Evolutionary conservation across 228 moss, liverwort and hornwort species (phyloP).

Genomic region (Sphagnum magellanicum): DNA sequence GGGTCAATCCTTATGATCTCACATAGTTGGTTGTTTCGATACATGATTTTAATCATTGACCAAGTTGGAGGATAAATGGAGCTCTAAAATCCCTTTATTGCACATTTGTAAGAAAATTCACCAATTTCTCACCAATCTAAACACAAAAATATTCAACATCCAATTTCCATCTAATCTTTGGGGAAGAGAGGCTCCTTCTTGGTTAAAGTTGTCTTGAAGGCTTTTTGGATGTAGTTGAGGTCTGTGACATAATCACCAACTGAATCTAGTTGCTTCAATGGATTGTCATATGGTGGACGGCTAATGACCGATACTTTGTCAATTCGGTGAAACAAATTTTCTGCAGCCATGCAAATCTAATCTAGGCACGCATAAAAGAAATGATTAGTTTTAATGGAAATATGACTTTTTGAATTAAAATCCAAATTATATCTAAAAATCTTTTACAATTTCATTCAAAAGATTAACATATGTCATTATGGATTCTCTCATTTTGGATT

Average conservation of each 20-base stretch:
- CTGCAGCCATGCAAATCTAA: conserved; percentile 69
- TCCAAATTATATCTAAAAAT: not conserved
- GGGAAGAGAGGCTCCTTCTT: conserved; percentile 20
- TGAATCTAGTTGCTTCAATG: conserved; percentile 69
- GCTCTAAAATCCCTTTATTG: no score
- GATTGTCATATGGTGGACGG: conserved; percentile 43
- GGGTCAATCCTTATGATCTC: no score
- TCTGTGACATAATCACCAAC: conserved; percentile 65
- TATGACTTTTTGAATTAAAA: not conserved
- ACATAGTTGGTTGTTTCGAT: no score
- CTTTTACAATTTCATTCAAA: not conserved
- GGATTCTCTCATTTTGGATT: no score
- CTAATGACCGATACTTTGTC: conserved; percentile 55
- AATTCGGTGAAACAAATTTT: conserved; percentile 60
- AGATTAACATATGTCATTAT: not conserved
- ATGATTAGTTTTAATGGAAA: not conserved
- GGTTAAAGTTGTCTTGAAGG: conserved; percentile 16
- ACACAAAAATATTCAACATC: not conserved
- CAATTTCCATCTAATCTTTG: conserved; percentile 2
- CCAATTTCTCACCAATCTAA: no score
- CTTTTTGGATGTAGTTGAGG: conserved; percentile 37
- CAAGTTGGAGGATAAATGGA: no score
- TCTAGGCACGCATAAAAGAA: not conserved
- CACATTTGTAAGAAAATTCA: no score
- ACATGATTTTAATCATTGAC: no score